Conservation (phyloP, 2,329 filamentous ascomycete genomes). For the Nemania serpens region DNA sequence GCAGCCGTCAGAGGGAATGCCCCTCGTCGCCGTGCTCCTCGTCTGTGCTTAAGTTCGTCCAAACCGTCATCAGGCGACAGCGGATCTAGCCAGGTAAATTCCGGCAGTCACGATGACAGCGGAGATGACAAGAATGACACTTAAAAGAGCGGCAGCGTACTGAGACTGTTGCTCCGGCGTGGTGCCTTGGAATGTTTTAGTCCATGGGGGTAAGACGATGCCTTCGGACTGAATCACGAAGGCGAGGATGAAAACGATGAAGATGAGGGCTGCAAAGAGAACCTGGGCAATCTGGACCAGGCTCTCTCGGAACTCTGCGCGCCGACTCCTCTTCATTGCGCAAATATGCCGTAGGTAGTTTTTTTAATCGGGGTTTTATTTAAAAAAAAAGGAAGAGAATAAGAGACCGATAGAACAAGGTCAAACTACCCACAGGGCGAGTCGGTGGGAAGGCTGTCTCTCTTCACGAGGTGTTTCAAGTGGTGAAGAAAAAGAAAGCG, state of each 20-base stretch:
- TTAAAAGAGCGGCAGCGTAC: slow-evolving; percentile 22
- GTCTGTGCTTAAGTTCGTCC: not conserved
- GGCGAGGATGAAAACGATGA: slow-evolving; percentile 28
- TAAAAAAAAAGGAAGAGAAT: not conserved
- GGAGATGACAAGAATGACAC: slow-evolving; percentile 21
- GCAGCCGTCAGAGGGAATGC: not conserved
- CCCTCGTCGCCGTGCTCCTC: not conserved
- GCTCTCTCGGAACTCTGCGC: slow-evolving; percentile 25
- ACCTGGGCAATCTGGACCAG: slow-evolving; percentile 22
- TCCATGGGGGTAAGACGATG: slow-evolving; percentile 26
- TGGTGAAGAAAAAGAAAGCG: not conserved
- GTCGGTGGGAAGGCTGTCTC: not conserved
- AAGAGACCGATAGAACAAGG: not conserved
- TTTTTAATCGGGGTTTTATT: no score
- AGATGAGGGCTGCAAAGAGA: slow-evolving; percentile 24
- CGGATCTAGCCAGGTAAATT: slow-evolving; percentile 15
- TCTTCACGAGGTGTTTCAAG: not conserved
- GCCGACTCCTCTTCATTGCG: slow-evolving; percentile 23
- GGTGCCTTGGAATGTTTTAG: slow-evolving; percentile 29
- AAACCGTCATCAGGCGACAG: not conserved
- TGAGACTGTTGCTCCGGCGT: slow-evolving; percentile 11
- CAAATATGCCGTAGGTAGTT: not conserved
- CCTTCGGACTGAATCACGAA: slow-evolving; percentile 26
- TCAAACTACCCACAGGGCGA: not conserved
- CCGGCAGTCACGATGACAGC: slow-evolving; percentile 21